phyloP scores from a whole-genome alignment of 768 basidiomycete genomes.

The Fomitopsis serialis region DNA sequence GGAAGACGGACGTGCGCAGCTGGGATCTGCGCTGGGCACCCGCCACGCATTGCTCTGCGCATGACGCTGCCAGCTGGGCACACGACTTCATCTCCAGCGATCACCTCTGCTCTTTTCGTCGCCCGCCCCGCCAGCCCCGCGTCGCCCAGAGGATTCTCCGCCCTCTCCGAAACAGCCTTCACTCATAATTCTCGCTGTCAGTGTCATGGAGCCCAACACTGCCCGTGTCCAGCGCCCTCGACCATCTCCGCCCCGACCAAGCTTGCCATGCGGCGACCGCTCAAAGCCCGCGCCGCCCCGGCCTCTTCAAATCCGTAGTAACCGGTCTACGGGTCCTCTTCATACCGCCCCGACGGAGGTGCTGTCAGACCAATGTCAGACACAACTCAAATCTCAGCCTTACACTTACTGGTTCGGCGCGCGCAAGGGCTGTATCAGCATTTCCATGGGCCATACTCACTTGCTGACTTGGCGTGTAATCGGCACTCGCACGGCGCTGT shows the following conservation, averaged over 20 bases:
- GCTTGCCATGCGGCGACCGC: not conserved
- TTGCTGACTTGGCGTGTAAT: too few relatives aligned
- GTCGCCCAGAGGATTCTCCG: not conserved
- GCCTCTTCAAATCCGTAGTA: not conserved
- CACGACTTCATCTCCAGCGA: not conserved
- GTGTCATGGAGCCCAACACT: not conserved
- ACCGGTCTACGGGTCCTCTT: not conserved
- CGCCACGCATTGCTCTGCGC: not conserved
- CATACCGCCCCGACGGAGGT: not conserved
- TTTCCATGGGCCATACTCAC: too few relatives aligned
- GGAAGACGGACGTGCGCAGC: not conserved
- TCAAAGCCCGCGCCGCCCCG: not conserved
- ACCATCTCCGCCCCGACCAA: too few relatives aligned
- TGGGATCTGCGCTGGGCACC: not conserved
- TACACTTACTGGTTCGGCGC: too few relatives aligned
- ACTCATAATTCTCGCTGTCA: not conserved
- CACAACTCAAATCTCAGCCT: too few relatives aligned
- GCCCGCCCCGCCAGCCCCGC: not conserved
- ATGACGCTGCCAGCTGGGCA: not conserved
- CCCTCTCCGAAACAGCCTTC: not conserved
- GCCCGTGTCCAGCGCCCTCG: too few relatives aligned
- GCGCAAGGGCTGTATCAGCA: too few relatives aligned
- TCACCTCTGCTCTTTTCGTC: not conserved
- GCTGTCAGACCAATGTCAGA: not conserved
- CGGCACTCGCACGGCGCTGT: too few relatives aligned